Conservation (phyloP, 352 stramenopile species). For the Globisporangium spiculum region DNA sequence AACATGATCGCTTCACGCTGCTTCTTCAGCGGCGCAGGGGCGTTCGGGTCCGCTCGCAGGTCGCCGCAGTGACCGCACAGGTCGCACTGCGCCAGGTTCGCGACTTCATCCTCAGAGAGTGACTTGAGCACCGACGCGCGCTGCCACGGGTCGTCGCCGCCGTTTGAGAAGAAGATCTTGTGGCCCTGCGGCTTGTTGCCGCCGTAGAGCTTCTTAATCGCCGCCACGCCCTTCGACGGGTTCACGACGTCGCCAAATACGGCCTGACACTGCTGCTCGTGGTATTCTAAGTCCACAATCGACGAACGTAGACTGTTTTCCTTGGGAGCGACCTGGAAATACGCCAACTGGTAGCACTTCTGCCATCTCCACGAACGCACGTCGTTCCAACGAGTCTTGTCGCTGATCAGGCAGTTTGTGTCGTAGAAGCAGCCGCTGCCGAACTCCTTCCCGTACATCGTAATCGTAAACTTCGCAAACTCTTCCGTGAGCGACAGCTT, state of each 20-base stretch:
- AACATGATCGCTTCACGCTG: slow-evolving; percentile 62
- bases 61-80: slow-evolving; percentile 84
- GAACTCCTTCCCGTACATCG: slow-evolving; percentile 80
- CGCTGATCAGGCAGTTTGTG: slow-evolving; percentile 56
- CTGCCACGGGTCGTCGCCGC: slow-evolving; percentile 84
- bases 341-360: slow-evolving; percentile 85
- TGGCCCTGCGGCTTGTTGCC: slow-evolving; percentile 65
- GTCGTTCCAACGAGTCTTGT: slow-evolving; percentile 58
- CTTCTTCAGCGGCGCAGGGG: slow-evolving; percentile 57
- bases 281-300: slow-evolving; percentile 75
- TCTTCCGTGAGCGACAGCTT: slow-evolving; percentile 52
- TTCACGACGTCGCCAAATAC: slow-evolving; percentile 75
- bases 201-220: slow-evolving; percentile 72
- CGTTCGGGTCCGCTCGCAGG: slow-evolving; percentile 41
- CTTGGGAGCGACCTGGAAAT: slow-evolving; percentile 78
- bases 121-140: slow-evolving; percentile 64
- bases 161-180: slow-evolving; percentile 86
- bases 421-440: slow-evolving; percentile 83
- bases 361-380: slow-evolving; percentile 86
- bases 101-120: slow-evolving; percentile 54
- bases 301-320: slow-evolving; percentile 57
- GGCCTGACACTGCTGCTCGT: slow-evolving; percentile 68
- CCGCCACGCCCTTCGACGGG: slow-evolving; percentile 47
- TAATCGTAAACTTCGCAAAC: slow-evolving; percentile 80
- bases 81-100: slow-evolving; percentile 73